Evolutionary conservation across 1,284 basidiomycete genomes (phyloP).

Genomic region (Phaffia rhodozyma): DNA sequence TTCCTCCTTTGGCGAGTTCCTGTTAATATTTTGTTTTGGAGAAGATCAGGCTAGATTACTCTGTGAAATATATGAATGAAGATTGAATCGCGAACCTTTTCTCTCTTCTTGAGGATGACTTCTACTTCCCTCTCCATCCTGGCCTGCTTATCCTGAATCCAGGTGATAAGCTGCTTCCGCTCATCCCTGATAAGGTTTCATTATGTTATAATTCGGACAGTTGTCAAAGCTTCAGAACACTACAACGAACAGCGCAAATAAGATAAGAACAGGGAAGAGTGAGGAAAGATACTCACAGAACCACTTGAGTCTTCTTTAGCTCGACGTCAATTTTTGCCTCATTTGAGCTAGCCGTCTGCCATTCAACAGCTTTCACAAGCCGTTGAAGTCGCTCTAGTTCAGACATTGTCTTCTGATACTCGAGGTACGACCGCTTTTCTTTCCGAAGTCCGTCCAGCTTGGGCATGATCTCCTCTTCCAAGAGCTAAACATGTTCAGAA

Average conservation of each 20-base stretch:
- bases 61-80: neutral
- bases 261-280: no score
- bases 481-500: constrained; percentile 36
- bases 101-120: constrained; percentile 51
- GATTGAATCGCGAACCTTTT: constrained; percentile 33
- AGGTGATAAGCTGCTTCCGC: constrained; percentile 31
- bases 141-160: constrained; percentile 40
- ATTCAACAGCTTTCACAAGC: constrained; percentile 79
- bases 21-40: constrained; percentile 19
- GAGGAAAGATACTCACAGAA: constrained; percentile 18
- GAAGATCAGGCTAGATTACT: neutral
- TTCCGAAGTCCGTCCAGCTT: constrained; percentile 82
- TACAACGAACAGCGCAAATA: no score
- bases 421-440: constrained; percentile 82
- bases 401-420: constrained; percentile 77
- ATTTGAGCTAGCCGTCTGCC: constrained; percentile 58
- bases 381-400: constrained; percentile 85
- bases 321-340: constrained; percentile 34
- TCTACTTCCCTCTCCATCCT: constrained; percentile 49
- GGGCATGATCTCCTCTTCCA: constrained; percentile 85
- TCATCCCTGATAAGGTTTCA: constrained; percentile 23
- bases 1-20: constrained; percentile 58
- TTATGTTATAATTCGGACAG: neutral
- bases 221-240: no score
- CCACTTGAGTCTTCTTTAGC: constrained; percentile 30